Base-by-base conservation (phyloP, 805 yeast genomes). In the Barnettozyma salicaria region DNA sequence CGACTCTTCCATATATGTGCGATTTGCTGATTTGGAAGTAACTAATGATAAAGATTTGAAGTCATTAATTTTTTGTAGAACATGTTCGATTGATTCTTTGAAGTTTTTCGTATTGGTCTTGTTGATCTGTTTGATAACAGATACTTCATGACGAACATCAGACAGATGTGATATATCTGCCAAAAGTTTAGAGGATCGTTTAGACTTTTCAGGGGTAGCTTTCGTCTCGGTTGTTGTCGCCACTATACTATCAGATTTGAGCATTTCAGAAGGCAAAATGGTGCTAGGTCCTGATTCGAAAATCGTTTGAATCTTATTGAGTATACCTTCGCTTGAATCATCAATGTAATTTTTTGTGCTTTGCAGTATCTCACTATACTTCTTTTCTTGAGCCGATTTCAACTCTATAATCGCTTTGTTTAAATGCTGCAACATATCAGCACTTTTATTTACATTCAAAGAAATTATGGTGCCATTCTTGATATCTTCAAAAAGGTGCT, bases 1-100 rank as follows among this genome's bases (percentile, higher is more conserved):
- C 37, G 95, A 83, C 13, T 70, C 70, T 30, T 80, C 87, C 80
- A 92, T 82, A 50, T 84, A 87, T 1, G 67, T 53, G 33, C 80
- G 56, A 36, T 54, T 59, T 1, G 61, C 48, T 1, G 64, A 51
- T 8, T 54, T 54, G 7, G 64, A 51, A 3, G 63, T 49, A 29
- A 56, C 67, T 9, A 75, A 51, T 1, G 75, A 68, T 4, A 66
- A 43, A 1, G 67, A 63, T 47, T 75, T 78, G 44, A 84, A 70
- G n/a, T 67, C 64, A 12, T 65, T 60, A 2, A 82, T 59, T 38
- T 75, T 68, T 3, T 52, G 57, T 11, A 68, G 49, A 18, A 83
- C 55, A 3, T 59, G 62, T 4, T 55, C 52, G 3, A 82, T 65
- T 2, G 75, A 61, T 0, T 50, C 52, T 34, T 67, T 66, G 20